Percentiles rank a stretch among this genome's conserved stretches.
Conservation (phyloP, 306 rosid species). For the Dalbergia cultrata region DNA sequence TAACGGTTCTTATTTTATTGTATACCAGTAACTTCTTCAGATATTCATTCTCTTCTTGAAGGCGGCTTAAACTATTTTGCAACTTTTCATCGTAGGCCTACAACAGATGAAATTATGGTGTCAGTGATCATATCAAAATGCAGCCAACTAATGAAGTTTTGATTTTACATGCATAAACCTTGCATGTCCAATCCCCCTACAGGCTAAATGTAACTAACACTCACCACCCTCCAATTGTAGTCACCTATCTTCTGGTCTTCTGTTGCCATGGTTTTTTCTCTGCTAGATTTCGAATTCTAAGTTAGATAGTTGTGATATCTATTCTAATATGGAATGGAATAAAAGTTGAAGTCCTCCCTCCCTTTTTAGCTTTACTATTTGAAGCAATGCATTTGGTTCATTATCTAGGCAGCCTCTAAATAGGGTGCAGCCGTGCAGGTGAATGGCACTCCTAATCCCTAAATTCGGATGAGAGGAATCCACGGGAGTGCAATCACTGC, state of each 20-base stretch:
- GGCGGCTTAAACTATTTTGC: constrained; percentile 6
- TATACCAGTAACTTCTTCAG: constrained; percentile 1
- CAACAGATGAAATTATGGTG: not conserved
- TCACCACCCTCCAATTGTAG: too few species aligned
- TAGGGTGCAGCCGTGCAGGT: not conserved
- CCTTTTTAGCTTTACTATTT: too few species aligned
- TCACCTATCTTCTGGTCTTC: not conserved
- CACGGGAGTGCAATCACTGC: too few species aligned
- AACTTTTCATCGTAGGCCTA: not conserved
- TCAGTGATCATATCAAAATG: not conserved
- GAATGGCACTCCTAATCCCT: not conserved
- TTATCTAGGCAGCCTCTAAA: not conserved
- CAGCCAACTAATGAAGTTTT: not conserved
- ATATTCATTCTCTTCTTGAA: constrained; percentile 27
- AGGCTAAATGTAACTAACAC: too few species aligned
- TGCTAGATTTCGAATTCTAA: not conserved
- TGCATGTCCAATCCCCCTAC: too few species aligned
- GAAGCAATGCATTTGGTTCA: not conserved
- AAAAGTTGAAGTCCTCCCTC: too few species aligned
- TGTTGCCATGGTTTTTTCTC: not conserved
- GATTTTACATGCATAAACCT: not conserved
- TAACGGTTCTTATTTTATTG: too few species aligned
- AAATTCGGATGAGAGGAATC: not conserved
- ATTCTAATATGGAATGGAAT: too few species aligned
- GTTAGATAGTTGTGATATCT: too few species aligned